These are phyloP conservation scores for Gelatoporia subvermispora DNA, from an alignment of 768 basidiomycete genomes.

Conservation along the genomic window DNA sequence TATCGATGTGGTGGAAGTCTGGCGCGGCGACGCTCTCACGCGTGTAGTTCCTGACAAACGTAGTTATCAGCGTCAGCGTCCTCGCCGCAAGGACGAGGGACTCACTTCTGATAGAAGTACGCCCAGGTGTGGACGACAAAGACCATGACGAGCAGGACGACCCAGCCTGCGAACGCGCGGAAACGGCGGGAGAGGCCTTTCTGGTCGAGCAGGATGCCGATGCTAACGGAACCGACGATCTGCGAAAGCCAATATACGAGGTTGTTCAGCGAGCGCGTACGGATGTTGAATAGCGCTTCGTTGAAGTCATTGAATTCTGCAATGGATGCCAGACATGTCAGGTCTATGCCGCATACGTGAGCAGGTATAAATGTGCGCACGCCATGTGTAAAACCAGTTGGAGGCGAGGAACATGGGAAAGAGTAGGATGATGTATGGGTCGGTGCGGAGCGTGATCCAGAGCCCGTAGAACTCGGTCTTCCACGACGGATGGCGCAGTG, in stretches of 20 bases:
- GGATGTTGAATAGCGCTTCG: slow-evolving; percentile 74
- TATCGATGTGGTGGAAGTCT: slow-evolving; percentile 46
- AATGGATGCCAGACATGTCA: slow-evolving; percentile 2
- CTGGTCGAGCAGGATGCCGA: slow-evolving; percentile 66
- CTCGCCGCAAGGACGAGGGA: background rate
- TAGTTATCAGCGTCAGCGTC: background rate
- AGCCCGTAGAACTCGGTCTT: slow-evolving; percentile 68
- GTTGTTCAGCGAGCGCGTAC: slow-evolving; percentile 71
- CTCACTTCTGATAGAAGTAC: slow-evolving; percentile 38
- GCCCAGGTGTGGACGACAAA: slow-evolving; percentile 73
- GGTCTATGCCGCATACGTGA: background rate
- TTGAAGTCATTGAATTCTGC: slow-evolving; percentile 79
- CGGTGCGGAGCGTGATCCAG: slow-evolving; percentile 60
- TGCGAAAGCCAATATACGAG: slow-evolving; percentile 79
- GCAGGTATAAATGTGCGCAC: slow-evolving; percentile 35
- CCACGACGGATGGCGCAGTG: slow-evolving; percentile 70
- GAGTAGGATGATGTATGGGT: slow-evolving; percentile 67
- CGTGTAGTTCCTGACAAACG: slow-evolving; percentile 48
- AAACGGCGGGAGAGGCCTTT: slow-evolving; percentile 50
- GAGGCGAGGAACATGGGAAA: slow-evolving; percentile 86
- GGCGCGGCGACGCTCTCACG: slow-evolving; percentile 40
- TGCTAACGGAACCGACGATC: slow-evolving; percentile 67
- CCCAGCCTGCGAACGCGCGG: slow-evolving; percentile 71
- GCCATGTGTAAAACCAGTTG: slow-evolving; percentile 87
- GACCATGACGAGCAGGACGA: slow-evolving; percentile 54